phyloP scores from a whole-genome alignment of 2,329 filamentous ascomycete species.

The Aspergillus pseudoglaucus region DNA sequence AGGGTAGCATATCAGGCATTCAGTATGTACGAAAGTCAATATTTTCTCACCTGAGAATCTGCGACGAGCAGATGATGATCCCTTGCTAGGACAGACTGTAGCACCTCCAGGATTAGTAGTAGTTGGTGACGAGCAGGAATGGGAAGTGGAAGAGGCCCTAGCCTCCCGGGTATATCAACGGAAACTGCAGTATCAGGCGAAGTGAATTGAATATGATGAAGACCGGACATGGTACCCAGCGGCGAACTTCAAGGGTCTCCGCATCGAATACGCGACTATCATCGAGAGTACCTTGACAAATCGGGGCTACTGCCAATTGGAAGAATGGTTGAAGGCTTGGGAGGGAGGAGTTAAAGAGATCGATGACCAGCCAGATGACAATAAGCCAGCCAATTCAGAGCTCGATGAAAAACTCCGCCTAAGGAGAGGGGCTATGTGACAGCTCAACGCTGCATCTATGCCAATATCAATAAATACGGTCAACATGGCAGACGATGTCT shows the following conservation, averaged over 20 bases:
- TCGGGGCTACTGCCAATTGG: constrained; percentile 3
- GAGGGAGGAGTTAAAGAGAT: neutral
- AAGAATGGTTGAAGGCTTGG: constrained; percentile 1
- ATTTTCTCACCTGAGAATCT: neutral
- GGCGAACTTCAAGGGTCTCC: constrained; percentile 4
- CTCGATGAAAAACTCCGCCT: neutral
- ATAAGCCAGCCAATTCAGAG: too few relatives aligned
- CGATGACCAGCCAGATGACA: neutral
- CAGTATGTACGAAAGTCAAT: too few relatives aligned
- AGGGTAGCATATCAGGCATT: too few relatives aligned
- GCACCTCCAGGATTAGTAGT: neutral
- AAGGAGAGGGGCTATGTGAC: neutral
- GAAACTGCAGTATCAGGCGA: constrained; percentile 6
- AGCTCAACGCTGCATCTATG: too few relatives aligned
- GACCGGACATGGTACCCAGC: constrained; percentile 8
- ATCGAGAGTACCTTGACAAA: constrained; percentile 1
- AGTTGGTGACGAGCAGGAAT: neutral
- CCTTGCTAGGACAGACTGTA: neutral
- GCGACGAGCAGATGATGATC: neutral
- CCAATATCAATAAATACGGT: too few relatives aligned
- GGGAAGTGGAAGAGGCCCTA: constrained; percentile 7
- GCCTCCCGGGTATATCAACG: neutral
- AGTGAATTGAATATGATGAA: constrained; percentile 3
- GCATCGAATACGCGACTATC: constrained; percentile 1
- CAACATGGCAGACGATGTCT: too few relatives aligned